Conservation (phyloP, 2,329 filamentous ascomycete species). For the Cercospora nicotianae region DNA sequence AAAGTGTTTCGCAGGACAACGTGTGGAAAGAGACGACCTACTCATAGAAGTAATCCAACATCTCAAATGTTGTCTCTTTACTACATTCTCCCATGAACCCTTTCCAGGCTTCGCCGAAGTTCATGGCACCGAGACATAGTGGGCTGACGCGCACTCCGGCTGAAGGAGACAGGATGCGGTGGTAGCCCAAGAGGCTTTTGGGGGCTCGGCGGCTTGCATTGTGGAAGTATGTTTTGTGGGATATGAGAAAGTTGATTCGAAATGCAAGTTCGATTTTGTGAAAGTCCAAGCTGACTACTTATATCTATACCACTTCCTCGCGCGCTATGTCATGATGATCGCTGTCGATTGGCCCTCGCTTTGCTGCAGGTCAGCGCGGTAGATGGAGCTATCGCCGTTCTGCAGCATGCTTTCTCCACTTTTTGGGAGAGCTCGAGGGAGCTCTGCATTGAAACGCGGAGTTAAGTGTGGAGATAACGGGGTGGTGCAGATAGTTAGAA, state of each 20-base stretch:
- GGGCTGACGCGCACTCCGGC: slow-evolving; percentile 54
- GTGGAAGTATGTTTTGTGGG: background rate
- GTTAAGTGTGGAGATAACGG: background rate
- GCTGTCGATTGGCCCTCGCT: background rate
- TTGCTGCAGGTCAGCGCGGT: background rate
- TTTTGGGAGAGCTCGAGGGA: background rate
- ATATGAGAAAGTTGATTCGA: background rate
- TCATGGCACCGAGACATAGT: slow-evolving; percentile 56
- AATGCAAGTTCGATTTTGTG: background rate
- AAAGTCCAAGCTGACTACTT: background rate
- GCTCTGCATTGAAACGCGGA: background rate
- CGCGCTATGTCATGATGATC: background rate
- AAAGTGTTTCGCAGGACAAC: background rate
- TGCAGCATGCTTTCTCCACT: background rate
- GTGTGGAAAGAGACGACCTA: background rate
- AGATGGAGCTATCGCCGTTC: background rate
- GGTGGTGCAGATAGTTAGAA: no score
- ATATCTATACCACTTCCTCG: background rate
- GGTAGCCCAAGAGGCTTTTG: slow-evolving; percentile 25
- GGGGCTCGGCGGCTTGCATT: background rate
- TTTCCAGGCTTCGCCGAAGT: slow-evolving; percentile 54
- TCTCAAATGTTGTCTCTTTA: slow-evolving; percentile 37
- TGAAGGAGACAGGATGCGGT: slow-evolving; percentile 52
- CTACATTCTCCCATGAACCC: slow-evolving; percentile 34
- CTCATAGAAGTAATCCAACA: slow-evolving; percentile 38